Conservation (phyloP, 1,284 basidiomycete species). For the Schizophyllum amplum region DNA sequence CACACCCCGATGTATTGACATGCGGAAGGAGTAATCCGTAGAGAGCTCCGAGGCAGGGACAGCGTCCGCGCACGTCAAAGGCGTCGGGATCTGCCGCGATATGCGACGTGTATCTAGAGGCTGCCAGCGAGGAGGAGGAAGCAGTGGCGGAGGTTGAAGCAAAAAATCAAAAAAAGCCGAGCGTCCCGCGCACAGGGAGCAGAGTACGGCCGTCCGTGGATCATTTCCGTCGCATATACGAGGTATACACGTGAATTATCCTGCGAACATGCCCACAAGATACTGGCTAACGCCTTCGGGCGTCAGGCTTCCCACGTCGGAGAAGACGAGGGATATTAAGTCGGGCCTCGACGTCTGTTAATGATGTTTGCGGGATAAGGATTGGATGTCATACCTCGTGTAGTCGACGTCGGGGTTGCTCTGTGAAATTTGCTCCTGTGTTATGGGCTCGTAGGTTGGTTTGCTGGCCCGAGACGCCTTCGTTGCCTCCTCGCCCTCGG, state of each 20-base stretch:
- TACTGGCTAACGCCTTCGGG: conserved; percentile 90
- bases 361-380: conserved; percentile 2
- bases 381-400: conserved; percentile 45
- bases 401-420: conserved; percentile 83
- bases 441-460: conserved; percentile 33
- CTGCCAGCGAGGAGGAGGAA: neutral
- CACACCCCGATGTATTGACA: neutral
- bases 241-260: conserved; percentile 25
- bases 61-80: neutral
- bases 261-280: conserved; percentile 85
- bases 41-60: neutral
- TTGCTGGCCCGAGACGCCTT: neutral
- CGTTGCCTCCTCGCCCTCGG: conserved; percentile 2
- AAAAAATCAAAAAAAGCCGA: neutral
- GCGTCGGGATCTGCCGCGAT: neutral
- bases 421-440: conserved; percentile 62
- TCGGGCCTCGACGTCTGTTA: conserved; percentile 51
- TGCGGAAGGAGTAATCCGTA: neutral
- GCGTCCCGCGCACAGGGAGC: neutral
- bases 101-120: neutral
- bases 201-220: neutral
- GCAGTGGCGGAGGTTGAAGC: neutral
- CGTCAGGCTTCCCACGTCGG: conserved; percentile 86
- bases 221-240: neutral
- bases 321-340: conserved; percentile 84